Evolutionary conservation across 257 asterid species (phyloP).

Genomic region (Lycium ferocissimum): DNA sequence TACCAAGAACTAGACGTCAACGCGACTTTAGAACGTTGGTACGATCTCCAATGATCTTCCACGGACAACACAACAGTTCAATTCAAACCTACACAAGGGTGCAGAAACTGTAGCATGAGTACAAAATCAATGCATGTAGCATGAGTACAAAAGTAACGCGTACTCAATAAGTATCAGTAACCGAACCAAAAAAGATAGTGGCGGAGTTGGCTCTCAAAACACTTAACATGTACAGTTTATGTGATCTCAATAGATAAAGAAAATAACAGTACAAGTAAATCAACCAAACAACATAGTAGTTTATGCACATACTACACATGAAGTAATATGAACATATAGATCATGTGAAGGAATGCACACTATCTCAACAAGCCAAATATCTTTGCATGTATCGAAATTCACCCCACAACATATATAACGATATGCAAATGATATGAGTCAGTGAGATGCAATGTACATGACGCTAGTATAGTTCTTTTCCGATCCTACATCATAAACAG

Average conservation of each 20-base stretch:
- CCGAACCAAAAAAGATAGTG: not conserved
- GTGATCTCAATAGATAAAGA: not conserved
- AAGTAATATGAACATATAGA: not conserved
- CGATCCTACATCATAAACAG: too few relatives aligned
- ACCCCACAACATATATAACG: too few relatives aligned
- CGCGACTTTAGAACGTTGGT: not conserved
- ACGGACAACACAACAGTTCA: not conserved
- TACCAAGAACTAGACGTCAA: not conserved
- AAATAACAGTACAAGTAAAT: not conserved
- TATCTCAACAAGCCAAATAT: too few relatives aligned
- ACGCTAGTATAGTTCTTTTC: not conserved
- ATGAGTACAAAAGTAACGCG: too few relatives aligned
- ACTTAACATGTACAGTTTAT: not conserved
- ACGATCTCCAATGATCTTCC: not conserved
- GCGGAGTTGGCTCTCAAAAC: not conserved
- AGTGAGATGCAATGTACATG: not conserved
- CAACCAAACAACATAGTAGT: not conserved
- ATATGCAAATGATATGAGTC: not conserved
- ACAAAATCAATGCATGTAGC: not conserved
- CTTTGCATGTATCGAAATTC: too few relatives aligned
- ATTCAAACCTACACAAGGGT: not conserved
- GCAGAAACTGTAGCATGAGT: too few relatives aligned
- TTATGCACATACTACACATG: not conserved
- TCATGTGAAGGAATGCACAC: too few relatives aligned
- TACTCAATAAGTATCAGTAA: not conserved